Base-by-base conservation (phyloP, 371 early-diverging fungal species). In the Haplosporangium sp. region DNA sequence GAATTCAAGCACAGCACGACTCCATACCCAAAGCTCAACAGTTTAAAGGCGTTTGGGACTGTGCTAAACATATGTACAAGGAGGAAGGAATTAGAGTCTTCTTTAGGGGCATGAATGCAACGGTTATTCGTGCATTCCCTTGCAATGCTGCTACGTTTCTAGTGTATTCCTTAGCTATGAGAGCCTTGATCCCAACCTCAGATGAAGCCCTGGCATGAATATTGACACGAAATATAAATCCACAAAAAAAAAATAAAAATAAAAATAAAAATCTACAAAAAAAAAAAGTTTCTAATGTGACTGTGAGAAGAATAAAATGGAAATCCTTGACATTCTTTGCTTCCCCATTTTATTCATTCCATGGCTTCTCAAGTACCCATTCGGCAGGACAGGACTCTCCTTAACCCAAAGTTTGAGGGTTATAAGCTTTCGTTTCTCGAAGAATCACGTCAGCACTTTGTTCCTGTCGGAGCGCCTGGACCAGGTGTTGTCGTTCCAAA, bases 91-190 rank as follows among this genome's bases (percentile, higher is more conserved):
- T 84, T 58, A 69, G 89, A 38, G 88, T 89, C 10, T 88, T 94
- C 40, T 93, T 93, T 67, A 83, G 87, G 69, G 95, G 95, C 3
- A 63, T 92, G 40, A 89, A 89, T n/a, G 93, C 94, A 7, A 93
- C 94, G 0, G 85, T 91, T 17, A 82, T 95, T 20, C 84, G 95
- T n/a, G 95, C 94, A 0, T 94, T 95, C 71, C 95, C 95, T 2
- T 94, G 93, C n/a, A 95, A 95, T 71, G 95, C 93, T 4, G 94
- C 94, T 2, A 94, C 93, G 2, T 94, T 95, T 79, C 85, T 86
- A 56, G 90, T 88, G 0, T 92, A 89, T 61, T 88, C 89, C 1
- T 83, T 85, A 77, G 84, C 88, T 34, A 87, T 91, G 90, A 83
- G 85, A 37, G 69, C 69, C 39, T 44, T 83, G 68, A 74, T 79